Conservation (phyloP, 2,329 filamentous ascomycete genomes). For the Fusarium goolgardi region DNA sequence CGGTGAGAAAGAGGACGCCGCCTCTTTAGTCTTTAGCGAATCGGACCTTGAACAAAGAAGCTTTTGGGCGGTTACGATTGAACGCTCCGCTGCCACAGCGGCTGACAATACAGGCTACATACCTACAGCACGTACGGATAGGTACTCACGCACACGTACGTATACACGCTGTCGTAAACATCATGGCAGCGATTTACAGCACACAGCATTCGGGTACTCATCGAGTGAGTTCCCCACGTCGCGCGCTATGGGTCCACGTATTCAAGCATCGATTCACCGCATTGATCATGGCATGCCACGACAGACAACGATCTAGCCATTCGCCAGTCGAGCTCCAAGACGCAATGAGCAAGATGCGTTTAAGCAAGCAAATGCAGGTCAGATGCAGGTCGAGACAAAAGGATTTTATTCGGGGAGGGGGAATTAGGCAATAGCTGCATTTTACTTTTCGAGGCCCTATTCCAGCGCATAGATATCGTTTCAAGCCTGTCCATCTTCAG, state of each 20-base stretch:
- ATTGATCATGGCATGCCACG: slow-evolving; percentile 29
- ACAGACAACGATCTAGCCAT: slow-evolving; percentile 12
- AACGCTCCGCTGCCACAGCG: slow-evolving; percentile 15
- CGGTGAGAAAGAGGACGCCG: slow-evolving; percentile 30
- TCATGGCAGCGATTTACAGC: slow-evolving; percentile 7
- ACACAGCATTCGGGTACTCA: slow-evolving; percentile 18
- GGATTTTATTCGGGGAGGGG: neutral
- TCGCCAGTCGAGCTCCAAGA: slow-evolving; percentile 10
- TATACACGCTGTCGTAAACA: slow-evolving; percentile 2
- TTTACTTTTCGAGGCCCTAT: slow-evolving; percentile 9
- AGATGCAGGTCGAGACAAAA: slow-evolving; percentile 5
- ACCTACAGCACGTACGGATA: neutral
- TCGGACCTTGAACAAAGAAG: slow-evolving; percentile 16
- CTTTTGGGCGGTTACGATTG: slow-evolving; percentile 12
- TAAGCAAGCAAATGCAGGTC: slow-evolving; percentile 1
- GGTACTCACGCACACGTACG: neutral
- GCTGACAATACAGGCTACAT: neutral
- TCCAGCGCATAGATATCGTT: neutral
- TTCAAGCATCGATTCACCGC: slow-evolving; percentile 32
- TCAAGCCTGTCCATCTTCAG: slow-evolving; percentile 1
- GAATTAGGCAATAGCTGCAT: slow-evolving; percentile 3
- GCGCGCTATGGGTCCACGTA: slow-evolving; percentile 33
- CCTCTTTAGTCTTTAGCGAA: slow-evolving; percentile 28
- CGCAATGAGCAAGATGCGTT: neutral
- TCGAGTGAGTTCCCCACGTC: slow-evolving; percentile 13